These are phyloP conservation scores for Globisporangium orthogonon DNA, from an alignment of 352 stramenopile species.

Conservation along the genomic window DNA sequence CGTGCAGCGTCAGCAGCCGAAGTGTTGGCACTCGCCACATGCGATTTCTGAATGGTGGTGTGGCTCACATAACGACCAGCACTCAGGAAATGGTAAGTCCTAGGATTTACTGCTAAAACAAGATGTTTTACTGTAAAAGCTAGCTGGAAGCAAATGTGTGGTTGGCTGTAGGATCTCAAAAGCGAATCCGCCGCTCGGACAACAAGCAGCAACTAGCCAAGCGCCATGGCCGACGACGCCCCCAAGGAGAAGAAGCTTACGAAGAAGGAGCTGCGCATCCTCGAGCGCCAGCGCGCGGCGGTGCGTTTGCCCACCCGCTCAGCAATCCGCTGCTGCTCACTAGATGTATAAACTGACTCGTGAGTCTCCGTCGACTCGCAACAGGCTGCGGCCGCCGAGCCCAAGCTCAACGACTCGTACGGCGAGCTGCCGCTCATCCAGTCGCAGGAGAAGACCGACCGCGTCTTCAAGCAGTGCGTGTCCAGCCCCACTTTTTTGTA, in stretches of 20 bases:
- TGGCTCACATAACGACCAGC: background rate
- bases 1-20: background rate
- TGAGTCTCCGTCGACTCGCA: background rate
- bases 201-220: background rate
- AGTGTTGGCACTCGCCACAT: background rate
- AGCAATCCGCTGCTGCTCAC: background rate
- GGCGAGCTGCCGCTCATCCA: constrained; percentile 88
- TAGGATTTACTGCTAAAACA: no score
- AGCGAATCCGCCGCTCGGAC: constrained; percentile 4
- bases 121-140: no score
- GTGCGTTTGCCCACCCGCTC: constrained; percentile 20
- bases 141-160: background rate
- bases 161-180: background rate
- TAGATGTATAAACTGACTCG: background rate
- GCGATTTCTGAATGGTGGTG: background rate
- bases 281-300: constrained; percentile 79
- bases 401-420: constrained; percentile 81
- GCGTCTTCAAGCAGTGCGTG: constrained; percentile 52
- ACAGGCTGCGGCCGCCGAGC: constrained; percentile 43
- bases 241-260: constrained; percentile 82
- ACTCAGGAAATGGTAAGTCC: background rate
- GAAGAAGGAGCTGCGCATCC: constrained; percentile 88
- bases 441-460: constrained; percentile 81
- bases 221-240: constrained; percentile 43
- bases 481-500: constrained; percentile 6